Evolutionary conservation across 371 early-diverging fungal genomes (phyloP).

Genomic region (Apophysomyces ossiformis): DNA sequence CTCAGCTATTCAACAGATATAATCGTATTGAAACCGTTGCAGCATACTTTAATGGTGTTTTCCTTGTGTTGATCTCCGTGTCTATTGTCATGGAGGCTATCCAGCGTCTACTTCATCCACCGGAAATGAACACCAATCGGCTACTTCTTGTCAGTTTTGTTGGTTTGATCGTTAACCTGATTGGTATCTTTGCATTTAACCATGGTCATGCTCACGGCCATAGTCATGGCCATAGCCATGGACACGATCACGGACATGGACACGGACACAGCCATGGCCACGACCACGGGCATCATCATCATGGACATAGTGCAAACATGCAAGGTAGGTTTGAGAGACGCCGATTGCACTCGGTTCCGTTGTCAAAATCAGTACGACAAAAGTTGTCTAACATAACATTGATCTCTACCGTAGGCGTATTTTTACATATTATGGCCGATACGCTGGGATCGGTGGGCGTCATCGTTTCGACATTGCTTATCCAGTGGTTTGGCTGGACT

Average conservation of each 20-base stretch:
- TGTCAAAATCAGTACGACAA: not conserved
- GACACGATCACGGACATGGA: no score
- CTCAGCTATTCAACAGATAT: constrained; percentile 56
- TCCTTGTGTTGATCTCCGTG: constrained; percentile 85
- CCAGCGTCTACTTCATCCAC: constrained; percentile 84
- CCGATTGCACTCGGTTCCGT: not conserved
- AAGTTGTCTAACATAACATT: no score
- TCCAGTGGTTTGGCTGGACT: constrained; percentile 91
- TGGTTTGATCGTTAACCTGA: constrained; percentile 90
- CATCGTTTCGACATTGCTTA: constrained; percentile 89
- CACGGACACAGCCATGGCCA: no score
- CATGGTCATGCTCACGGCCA: constrained; percentile 80
- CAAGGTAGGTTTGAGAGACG: constrained; percentile 49
- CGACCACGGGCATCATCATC: constrained; percentile 27
- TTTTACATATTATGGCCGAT: constrained; percentile 95
- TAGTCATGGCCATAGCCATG: constrained; percentile 12
- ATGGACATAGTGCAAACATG: constrained; percentile 67
- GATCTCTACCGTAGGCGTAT: constrained; percentile 67
- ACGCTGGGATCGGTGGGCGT: constrained; percentile 96
- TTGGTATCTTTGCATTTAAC: constrained; percentile 93
- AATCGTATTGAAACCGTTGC: constrained; percentile 90
- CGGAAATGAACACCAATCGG: constrained; percentile 85
- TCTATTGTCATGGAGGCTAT: constrained; percentile 91
- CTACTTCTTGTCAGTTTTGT: constrained; percentile 86
- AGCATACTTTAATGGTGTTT: constrained; percentile 91